Base-by-base conservation (phyloP, 2,329 filamentous ascomycete genomes). In the Fusarium sp. region DNA sequence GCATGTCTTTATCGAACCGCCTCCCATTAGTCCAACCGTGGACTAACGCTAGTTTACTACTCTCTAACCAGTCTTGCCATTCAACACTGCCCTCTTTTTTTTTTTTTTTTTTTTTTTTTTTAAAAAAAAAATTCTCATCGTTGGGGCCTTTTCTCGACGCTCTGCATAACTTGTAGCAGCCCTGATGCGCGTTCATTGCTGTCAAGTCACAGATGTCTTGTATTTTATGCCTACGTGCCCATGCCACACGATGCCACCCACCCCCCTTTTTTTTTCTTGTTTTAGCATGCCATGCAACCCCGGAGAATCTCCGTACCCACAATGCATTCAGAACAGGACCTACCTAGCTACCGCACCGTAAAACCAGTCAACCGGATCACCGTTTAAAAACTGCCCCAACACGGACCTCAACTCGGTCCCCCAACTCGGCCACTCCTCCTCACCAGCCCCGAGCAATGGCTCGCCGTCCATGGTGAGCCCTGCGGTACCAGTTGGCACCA, bases 301-400 rank as follows among this genome's bases (percentile, higher is more conserved):
- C 59, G 44, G 62, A 42, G 51, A 64, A 43, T 62, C 49, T 64
- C 65, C 59, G 55, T 57, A 29, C 23, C 23, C 23, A 23, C 38
- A 35, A n/a, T 47, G 23, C 49, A 53, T 42, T 17, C 23, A 25
- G 23, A 8, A 25, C 23, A 6, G 23, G n/a, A n/a, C n/a, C n/a
- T n/a, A n/a, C n/a, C n/a, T n/a, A n/a, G n/a, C n/a, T 25, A 25
- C 23, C 23, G 23, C 8, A 19, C 14, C 41, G 29, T 32, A 13
- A 32, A 31, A 43, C 41, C 17, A 23, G 35, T 25, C 41, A 10
- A 9, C 21, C 53, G 42, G 37, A 37, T 51, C 47, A 39, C 56
- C 25, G 49, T 49, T 38, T 9, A 41, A 44, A 39, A 33, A 32
- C 54, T 46, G 45, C 36, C 25, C 36, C 11, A 44, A 44, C 56